Conservation (phyloP, 2,329 filamentous ascomycete genomes). For the Clarireedia homoeocarpa region DNA sequence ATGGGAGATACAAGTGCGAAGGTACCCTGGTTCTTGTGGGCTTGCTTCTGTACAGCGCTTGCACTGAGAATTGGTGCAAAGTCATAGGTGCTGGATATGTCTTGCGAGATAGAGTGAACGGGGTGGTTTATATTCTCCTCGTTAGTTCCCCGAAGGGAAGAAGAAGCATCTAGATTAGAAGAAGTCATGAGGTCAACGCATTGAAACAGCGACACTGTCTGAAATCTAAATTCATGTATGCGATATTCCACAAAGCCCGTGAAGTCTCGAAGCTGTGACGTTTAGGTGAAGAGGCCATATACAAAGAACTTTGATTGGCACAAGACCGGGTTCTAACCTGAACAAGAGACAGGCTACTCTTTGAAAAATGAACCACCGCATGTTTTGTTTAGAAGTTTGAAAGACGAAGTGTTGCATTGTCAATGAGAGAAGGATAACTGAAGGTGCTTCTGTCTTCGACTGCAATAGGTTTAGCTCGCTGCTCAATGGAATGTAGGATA, state of each 20-base stretch:
- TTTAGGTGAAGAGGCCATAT: not conserved
- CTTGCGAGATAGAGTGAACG: not conserved
- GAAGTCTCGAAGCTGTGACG: not conserved
- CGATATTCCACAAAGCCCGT: not conserved
- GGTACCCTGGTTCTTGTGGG: not conserved
- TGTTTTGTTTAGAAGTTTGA: not conserved
- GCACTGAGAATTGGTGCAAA: slow-evolving; percentile 16
- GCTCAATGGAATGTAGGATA: not conserved
- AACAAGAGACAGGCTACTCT: not conserved
- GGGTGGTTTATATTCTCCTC: not conserved
- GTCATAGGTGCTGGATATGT: slow-evolving; percentile 9
- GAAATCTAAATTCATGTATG: not conserved
- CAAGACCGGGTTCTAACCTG: not conserved
- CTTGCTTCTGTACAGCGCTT: slow-evolving; percentile 8
- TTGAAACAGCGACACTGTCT: not conserved
- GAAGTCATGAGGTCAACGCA: no score
- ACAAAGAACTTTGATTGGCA: not conserved
- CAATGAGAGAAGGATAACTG: not conserved
- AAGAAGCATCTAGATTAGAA: no score
- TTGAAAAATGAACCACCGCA: not conserved
- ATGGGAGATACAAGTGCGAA: slow-evolving; percentile 16
- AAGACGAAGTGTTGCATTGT: not conserved
- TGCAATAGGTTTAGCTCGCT: not conserved
- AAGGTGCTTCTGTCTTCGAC: not conserved
- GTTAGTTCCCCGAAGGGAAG: no score